Evolutionary conservation across 192 early-diverging fungal species (phyloP), one percentile per base, ranked within the genome.

Genomic region (Gonapodya sp.): DNA sequence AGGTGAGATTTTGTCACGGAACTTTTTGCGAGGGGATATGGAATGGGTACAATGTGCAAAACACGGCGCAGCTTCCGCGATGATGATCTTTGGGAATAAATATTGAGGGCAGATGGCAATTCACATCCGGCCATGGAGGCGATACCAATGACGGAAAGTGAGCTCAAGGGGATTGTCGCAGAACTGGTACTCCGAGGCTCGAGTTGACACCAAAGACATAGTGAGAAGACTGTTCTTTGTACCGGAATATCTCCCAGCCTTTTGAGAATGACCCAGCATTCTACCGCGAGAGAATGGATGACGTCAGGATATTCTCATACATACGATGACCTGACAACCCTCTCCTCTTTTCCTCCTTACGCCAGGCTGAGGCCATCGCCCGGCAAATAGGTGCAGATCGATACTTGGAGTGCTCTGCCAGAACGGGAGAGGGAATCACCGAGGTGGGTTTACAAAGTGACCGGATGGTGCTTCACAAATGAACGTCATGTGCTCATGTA

Each of bases 361-460:
- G n/a, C 33, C 81, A 93, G 95, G 96, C 93, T 78, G 81, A 87
- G 35, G 87, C 82, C 30, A 91, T 95, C 78, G 95, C 96, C n/a
- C 87, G 92, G 36, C 89, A 91, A 83, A 96, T 98, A 85, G 87
- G 88, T 73, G 97, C 97, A 31, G 87, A 88, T 85, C 92, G 92
- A 82, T 97, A 97, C 84, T 82, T 96, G 72, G 96, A 98, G 87
- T 98, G 96, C 85, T 94, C 93, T 75, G 95, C 95, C 80, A 92
- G 91, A 85, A 90, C 90, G 79, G 89, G 89, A 73, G 83, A 91
- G 36, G 96, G 96, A 83, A 95, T 98, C 36, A 86, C 86, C 79
- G 94, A 95, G 80, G 93, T 95, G 24, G 24, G 46, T 64, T 8
- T 64, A 16, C n/a, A n/a, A n/a, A n/a, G n/a, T n/a, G n/a, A n/a